Conservation (phyloP, 2,329 filamentous ascomycete species). For the Coniochaeta ligniaria region DNA sequence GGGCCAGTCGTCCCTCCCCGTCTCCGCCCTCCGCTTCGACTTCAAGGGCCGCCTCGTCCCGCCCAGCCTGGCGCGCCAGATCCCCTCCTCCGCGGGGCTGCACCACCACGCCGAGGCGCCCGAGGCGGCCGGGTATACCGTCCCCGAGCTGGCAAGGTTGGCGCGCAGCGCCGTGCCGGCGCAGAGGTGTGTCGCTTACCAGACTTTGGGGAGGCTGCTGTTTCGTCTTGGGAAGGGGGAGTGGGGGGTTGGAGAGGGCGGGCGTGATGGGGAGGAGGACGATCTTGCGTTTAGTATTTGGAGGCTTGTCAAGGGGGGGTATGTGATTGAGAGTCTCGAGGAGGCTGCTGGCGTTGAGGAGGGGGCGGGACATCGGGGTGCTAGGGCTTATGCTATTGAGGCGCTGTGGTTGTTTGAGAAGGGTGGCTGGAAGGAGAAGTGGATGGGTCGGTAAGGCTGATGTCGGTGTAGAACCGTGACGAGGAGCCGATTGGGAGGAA, state of each 20-base stretch:
- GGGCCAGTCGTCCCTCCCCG: constrained; percentile 59
- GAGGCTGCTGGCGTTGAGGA: constrained; percentile 63
- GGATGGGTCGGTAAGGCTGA: constrained; percentile 37
- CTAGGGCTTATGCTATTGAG: constrained; percentile 78
- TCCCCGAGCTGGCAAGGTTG: constrained; percentile 76
- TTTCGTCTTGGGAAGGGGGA: constrained; percentile 73
- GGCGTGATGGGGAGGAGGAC: constrained; percentile 44
- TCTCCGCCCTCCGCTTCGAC: constrained; percentile 79
- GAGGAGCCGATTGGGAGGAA: too few species aligned
- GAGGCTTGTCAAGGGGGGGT: constrained; percentile 68
- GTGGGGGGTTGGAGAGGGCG: constrained; percentile 59
- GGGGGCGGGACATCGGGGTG: constrained; percentile 67
- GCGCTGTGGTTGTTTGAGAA: constrained; percentile 77
- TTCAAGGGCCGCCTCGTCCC: constrained; percentile 77
- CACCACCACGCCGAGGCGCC: constrained; percentile 93
- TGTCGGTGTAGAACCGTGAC: too few species aligned
- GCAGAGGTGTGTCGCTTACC: constrained; percentile 86
- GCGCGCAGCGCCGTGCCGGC: constrained; percentile 75
- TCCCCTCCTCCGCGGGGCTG: constrained; percentile 72
- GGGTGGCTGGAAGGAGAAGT: constrained; percentile 62
- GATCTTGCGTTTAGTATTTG: constrained; percentile 74
- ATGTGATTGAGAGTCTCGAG: constrained; percentile 68
- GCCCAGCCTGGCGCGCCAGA: constrained; percentile 63
- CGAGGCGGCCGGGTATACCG: constrained; percentile 89
- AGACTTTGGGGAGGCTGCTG: constrained; percentile 78